Base-by-base conservation (phyloP, 2,329 filamentous ascomycete species). In the Leptographium flavum region DNA sequence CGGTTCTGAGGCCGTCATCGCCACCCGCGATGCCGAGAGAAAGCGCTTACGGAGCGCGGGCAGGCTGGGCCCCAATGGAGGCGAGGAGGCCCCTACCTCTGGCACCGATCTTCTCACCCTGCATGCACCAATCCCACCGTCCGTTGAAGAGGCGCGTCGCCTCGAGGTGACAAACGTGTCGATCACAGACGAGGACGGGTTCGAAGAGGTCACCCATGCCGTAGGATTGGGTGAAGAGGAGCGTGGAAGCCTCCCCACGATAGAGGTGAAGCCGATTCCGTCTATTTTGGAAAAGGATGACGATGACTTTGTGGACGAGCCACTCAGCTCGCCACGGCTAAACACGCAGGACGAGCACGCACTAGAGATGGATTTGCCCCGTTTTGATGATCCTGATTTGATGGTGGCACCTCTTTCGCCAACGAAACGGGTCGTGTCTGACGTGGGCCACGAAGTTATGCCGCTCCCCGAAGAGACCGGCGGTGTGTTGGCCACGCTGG, bases 1-100 rank as follows among this genome's bases (percentile, higher is more conserved):
- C 10, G 92, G 90, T 28, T 88, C 87, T 11, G 88, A 98, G 59
- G 81, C 87, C 52, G 78, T 94, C 52, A 87, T 96, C 48, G 78
- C 74, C 49, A 71, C 77, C 36, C 76, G 92, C 49, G 88, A 98
- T 57, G 65, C 71, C 11, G 87, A 95, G 59, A 79, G 92, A 42
- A 84, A 93, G 53, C 76, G 78, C 33, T 66, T 96, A 36, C 81
- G 87, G 53, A 70, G 69, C 1, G 83, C 92, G 57, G 88, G 87
- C 36, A 82, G 77, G 53, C 75, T 94, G 44, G 73, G 73, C n/a
- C 47, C 60, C 37, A 52, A 63, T 48, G 51, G 66, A 7, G 62
- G 58, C 14, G 63, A 65, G 40, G 65, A 69, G 43, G 55, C 58
- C 0, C 9, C 30, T 1, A 60, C 62, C 14, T 70, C 71, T 0